Evolutionary conservation across 257 asterid genomes (phyloP), one percentile per base, ranked within the genome.

Genomic region (Primulina eburnea): DNA sequence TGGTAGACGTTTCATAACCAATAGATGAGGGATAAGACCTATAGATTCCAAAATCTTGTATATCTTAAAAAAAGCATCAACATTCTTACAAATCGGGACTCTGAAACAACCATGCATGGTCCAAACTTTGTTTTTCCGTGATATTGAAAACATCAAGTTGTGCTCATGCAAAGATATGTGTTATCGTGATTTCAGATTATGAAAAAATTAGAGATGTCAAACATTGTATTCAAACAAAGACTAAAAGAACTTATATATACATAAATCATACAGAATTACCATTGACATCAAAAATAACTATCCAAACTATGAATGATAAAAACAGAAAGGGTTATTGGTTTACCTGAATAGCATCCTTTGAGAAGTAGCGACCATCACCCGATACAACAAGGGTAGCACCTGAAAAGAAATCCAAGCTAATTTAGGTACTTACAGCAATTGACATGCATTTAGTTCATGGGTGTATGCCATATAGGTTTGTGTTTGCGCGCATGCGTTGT

Each of bases 381-480:
- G 97, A 93, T 74, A 93, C 99, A 76, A 93, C 97, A 77, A 90
- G 95, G 67, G 96, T 90, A 67, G 95, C 99, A 72, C 96, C 96
- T 90, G 83, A 73, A 81, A 55, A 6, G 73, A 30, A 35, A 77
- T 50, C 55, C 71, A 73, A 62, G 64, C 76, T 67, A 56, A 75
- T 37, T 8, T 65, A 65, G 47, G 53, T 12, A 43, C 17, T 43
- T 43, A 43, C 8, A 43, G 17, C 53, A 43, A 12, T 43, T 5
- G 5, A 12, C 3, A 4, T 43, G 17, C n/a, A 10, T 43, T 43
- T 43, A 37, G 53, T 43, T 43, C 53, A 43, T 10, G 53, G 53
- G 53, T 38, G 3, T 9, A 43, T 10, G 4, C 11, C 53, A 43
- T 43, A 38, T 38, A 38, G 47, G 14, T 21, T 38, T 38, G 14